Evolutionary conservation across 768 basidiomycete genomes (phyloP).

Genomic region (Roridomyces roridus): DNA sequence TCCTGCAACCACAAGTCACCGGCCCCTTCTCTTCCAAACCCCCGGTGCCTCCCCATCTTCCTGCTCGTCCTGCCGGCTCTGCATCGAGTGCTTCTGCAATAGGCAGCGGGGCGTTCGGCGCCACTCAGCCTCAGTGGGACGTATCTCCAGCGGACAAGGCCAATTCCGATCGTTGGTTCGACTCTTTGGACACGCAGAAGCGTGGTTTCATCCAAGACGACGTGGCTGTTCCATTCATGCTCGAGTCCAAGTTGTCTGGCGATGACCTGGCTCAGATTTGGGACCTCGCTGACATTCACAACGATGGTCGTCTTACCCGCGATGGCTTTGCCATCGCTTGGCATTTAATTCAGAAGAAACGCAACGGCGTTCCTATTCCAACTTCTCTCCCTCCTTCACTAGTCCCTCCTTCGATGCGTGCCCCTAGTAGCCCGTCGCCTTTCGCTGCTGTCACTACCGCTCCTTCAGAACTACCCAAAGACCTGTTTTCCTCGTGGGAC

Average conservation of each 20-base stretch:
- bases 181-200: conserved; percentile 75
- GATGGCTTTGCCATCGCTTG: conserved; percentile 97
- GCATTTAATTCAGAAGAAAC: conserved; percentile 88
- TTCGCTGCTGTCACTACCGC: conserved; percentile 42
- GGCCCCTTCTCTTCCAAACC: conserved; percentile 43
- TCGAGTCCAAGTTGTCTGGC: conserved; percentile 85
- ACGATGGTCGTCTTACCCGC: conserved; percentile 83
- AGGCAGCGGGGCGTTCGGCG: conserved; percentile 31
- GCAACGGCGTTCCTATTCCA: conserved; percentile 82
- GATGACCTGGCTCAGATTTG: conserved; percentile 90
- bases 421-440: conserved; percentile 43
- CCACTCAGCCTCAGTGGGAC: conserved; percentile 67
- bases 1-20: conserved; percentile 52
- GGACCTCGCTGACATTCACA: conserved; percentile 92
- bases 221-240: conserved; percentile 94
- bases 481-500: conserved; percentile 58
- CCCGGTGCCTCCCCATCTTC: conserved; percentile 37
- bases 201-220: conserved; percentile 90
- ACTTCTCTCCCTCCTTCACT: conserved; percentile 71
- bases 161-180: conserved; percentile 78
- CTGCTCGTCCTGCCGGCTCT: conserved; percentile 43
- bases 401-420: conserved; percentile 83
- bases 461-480: conserved; percentile 51
- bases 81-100: conserved; percentile 32
- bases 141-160: conserved; percentile 83